Evolutionary conservation across 2,329 filamentous ascomycete species (phyloP).

Genomic region (Fusarium sulawesiense): DNA sequence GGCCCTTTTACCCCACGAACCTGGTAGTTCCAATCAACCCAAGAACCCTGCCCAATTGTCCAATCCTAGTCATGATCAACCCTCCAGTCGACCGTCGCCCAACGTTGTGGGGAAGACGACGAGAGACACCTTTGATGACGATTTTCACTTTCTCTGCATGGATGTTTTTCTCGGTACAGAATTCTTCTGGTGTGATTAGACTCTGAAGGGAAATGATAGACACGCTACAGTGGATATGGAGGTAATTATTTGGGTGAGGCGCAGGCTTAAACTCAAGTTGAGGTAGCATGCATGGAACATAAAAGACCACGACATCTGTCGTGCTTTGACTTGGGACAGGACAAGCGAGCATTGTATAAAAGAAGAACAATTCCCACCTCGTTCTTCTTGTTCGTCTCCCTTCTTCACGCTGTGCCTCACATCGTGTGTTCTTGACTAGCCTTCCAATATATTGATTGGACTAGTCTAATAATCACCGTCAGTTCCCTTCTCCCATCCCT

Average conservation of each 20-base stretch:
- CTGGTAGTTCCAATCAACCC: background rate
- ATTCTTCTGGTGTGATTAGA: background rate
- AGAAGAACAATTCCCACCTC: background rate
- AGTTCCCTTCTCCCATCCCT: background rate
- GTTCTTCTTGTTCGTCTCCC: background rate
- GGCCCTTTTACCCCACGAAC: conserved; percentile 42
- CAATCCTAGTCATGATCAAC: conserved; percentile 18
- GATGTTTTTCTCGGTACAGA: background rate
- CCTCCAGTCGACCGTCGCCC: conserved; percentile 15
- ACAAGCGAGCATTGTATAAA: conserved; percentile 17
- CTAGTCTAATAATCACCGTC: conserved; percentile 6
- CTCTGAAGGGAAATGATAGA: conserved; percentile 22
- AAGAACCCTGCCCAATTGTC: conserved; percentile 23
- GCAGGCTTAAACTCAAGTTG: background rate
- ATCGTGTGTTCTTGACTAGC: conserved; percentile 5
- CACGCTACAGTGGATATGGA: background rate
- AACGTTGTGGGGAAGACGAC: conserved; percentile 29
- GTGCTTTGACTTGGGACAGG: conserved; percentile 7
- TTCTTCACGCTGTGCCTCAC: background rate
- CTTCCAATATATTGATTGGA: conserved; percentile 31
- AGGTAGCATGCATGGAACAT: conserved; percentile 5
- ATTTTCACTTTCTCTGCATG: background rate
- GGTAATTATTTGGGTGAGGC: background rate
- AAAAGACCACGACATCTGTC: conserved; percentile 12
- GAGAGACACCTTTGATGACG: conserved; percentile 21